Conservation (phyloP, 2,329 filamentous ascomycete species). For the Colletotrichum euphorbiae region DNA sequence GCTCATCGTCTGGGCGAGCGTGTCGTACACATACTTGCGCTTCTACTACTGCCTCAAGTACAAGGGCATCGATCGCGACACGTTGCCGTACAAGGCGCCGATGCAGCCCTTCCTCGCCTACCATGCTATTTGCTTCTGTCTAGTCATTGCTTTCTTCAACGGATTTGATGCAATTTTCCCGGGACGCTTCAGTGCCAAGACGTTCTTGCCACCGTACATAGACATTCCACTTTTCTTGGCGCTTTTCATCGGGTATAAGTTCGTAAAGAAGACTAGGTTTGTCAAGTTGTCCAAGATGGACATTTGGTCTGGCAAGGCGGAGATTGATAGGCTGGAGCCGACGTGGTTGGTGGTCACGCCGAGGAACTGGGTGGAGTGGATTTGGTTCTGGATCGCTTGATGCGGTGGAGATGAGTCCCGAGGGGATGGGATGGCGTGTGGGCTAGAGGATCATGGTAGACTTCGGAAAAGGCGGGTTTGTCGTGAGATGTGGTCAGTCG, state of each 20-base stretch:
- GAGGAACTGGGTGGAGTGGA: conserved; percentile 52
- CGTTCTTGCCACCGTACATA: conserved; percentile 76
- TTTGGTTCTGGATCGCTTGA: conserved; percentile 56
- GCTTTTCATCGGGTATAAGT: conserved; percentile 75
- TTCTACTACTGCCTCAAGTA: conserved; percentile 75
- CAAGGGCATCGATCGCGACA: conserved; percentile 73
- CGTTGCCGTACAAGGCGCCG: conserved; percentile 72
- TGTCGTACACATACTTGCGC: conserved; percentile 75
- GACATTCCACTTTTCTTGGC: conserved; percentile 76
- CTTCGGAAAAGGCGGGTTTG: background rate
- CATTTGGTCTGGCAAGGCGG: conserved; percentile 54
- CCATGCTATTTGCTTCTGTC: conserved; percentile 70
- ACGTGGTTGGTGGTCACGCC: conserved; percentile 52
- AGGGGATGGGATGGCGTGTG: background rate
- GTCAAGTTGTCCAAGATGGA: conserved; percentile 53
- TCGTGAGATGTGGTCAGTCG: background rate
- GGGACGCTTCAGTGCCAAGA: conserved; percentile 54
- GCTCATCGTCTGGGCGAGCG: conserved; percentile 75
- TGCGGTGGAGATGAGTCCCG: background rate
- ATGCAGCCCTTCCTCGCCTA: conserved; percentile 78
- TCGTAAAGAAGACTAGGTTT: conserved; percentile 69
- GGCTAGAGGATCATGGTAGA: background rate
- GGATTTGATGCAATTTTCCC: conserved; percentile 80
- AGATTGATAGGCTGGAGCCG: conserved; percentile 52
- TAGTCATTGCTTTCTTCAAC: conserved; percentile 76